Evolutionary conservation across 1,139 yeast species (phyloP), one percentile per base, ranked within the genome.

Genomic region (Eremothecium coryli): DNA sequence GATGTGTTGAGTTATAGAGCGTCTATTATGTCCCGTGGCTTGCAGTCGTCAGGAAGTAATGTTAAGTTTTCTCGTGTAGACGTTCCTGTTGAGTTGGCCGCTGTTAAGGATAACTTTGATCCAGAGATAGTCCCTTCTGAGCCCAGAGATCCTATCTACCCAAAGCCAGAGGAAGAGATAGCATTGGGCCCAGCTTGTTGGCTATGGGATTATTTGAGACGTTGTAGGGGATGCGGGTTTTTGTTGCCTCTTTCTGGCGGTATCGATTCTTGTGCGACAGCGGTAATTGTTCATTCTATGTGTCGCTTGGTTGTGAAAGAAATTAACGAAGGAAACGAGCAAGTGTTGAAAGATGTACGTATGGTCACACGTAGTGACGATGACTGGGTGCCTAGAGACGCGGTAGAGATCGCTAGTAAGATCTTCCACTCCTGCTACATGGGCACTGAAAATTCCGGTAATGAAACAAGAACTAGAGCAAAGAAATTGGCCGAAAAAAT

Each of bases 121-220:
- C 74, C 82, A 12, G 50, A 51, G 1, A 58, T 82, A n/a, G 60
- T 49, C n/a, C 95, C 96, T 12, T 62, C 93, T 0, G 48, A 54
- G 23, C 51, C 68, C 2, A 56, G 61, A 22, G 66, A 65, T 4
- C 68, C 80, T 26, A 66, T 65, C 31, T 81, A 81, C 50, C 94
- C 82, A 58, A 54, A 66, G 3, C 95, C 97, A 2, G 94, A 86
- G 52, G 96, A 90, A 58, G 99, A 90, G 59, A 88, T 90, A 43
- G 97, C 98, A 0, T 65, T 82, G 34, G 98, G 98, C 0, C 99
- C 98, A 1, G 98, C 99, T 0, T 90, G 98, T 57, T 90, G 99
- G 99, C 61, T 90, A 44, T 90, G 99, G 99, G 99, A 90, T 57
- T 90, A 90, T 54, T 68, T 90, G 42, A 71, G 99, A 54, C 73